These are phyloP conservation scores for Tylopilus sp. DNA, from an alignment of 768 basidiomycete species.

Conservation along the genomic window DNA sequence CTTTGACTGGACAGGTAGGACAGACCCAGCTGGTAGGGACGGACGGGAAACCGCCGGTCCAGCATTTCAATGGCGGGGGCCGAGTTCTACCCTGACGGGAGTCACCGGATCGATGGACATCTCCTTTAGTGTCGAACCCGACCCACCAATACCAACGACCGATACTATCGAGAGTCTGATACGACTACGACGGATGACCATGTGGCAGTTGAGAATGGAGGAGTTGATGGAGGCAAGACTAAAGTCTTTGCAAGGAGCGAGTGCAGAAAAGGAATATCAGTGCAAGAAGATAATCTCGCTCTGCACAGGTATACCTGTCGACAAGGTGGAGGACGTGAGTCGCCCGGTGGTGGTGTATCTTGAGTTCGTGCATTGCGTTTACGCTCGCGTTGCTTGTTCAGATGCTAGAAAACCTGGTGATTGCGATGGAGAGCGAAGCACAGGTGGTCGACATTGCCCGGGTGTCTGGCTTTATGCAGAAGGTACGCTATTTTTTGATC, in stretches of 20 bases:
- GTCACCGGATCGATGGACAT: slow-evolving; percentile 64
- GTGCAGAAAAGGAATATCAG: slow-evolving; percentile 86
- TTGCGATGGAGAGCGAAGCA: slow-evolving; percentile 86
- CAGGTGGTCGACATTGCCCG: slow-evolving; percentile 79
- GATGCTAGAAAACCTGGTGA: slow-evolving; percentile 82
- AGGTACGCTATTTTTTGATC: slow-evolving; percentile 44
- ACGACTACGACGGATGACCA: slow-evolving; percentile 67
- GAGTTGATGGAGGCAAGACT: slow-evolving; percentile 69
- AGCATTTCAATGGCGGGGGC: slow-evolving; percentile 70
- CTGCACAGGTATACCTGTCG: slow-evolving; percentile 81
- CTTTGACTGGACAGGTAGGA: slow-evolving; percentile 89
- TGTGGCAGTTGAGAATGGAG: slow-evolving; percentile 83
- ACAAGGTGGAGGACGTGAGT: slow-evolving; percentile 88
- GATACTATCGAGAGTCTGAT: slow-evolving; percentile 63
- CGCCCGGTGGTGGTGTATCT: slow-evolving; percentile 12
- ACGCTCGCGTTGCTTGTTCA: slow-evolving; percentile 32
- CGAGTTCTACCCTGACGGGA: slow-evolving; percentile 62
- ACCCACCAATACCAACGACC: slow-evolving; percentile 63
- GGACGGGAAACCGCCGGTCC: slow-evolving; percentile 38
- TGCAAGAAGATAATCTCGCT: slow-evolving; percentile 89
- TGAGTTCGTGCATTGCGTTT: slow-evolving; percentile 22
- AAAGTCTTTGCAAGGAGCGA: slow-evolving; percentile 68
- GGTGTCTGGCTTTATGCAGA: slow-evolving; percentile 90
- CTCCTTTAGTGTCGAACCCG: slow-evolving; percentile 60
- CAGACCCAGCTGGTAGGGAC: slow-evolving; percentile 40